Base-by-base conservation (phyloP, 495 filamentous ascomycete genomes). In the Tricharina praecox region DNA sequence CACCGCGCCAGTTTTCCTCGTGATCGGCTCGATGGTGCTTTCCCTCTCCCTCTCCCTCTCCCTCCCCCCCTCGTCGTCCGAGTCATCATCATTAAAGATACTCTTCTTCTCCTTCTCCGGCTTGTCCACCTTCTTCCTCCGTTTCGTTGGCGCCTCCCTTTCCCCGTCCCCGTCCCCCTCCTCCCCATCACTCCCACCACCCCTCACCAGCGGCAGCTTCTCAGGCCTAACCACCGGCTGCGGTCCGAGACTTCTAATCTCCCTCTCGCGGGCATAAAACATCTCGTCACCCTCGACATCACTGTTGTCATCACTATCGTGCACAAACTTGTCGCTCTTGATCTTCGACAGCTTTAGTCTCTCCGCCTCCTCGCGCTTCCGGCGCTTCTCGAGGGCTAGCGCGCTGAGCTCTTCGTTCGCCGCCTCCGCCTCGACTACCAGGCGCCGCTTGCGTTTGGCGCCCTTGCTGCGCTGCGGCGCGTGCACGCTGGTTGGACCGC, bases 241-340 rank as follows among this genome's bases (percentile, higher is more conserved):
- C 25, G 38, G 38, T 7, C 44, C 37, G 11, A 45, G 34, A 15
- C 37, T 46, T 18, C 53, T 45, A 34, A 54, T 49, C 24, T 55
- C 36, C 42, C 49, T 50, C 45, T 65, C 63, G 23, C 37, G 53
- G 9, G 50, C 47, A 34, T 62, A 54, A 37, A 64, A 64, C 21
- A 20, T 20, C 10, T 26, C 46, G 34, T 63, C 61, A 23, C 45
- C 45, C 33, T 63, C 63, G 8, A 50, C 53, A 34, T 64, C 58
- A 26, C 39, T 49, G 33, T 64, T 58, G 15, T 65, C 63, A 24
- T 65, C 63, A 26, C 50, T 55, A 19, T 48, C 47, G 15, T 78
- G 70, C 28, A 97, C 79, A 61, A 76, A 92, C 32, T 88, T 63
- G 16, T 75, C 75, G 59, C 80, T 86, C 69, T 94, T 95, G 62